These are phyloP conservation scores for Metarhizium rileyi DNA, from an alignment of 2,329 filamentous ascomycete genomes.

Conservation along the genomic window DNA sequence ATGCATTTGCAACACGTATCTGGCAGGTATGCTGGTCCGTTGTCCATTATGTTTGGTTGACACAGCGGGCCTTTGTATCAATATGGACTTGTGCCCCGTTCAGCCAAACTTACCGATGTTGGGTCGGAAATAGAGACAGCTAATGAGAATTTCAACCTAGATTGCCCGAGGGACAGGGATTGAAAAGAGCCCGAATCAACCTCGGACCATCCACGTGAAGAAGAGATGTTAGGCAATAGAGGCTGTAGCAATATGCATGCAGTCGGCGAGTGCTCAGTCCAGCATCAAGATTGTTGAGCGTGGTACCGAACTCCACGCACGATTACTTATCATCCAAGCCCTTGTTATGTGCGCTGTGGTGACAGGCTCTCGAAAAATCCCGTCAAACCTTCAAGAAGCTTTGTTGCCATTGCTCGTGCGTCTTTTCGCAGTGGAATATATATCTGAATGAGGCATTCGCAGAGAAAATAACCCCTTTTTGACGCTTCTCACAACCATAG, in stretches of 20 bases:
- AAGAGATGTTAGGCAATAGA: background rate
- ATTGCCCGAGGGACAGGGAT: background rate
- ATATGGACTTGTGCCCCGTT: background rate
- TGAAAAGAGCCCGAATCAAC: background rate
- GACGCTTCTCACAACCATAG: no score
- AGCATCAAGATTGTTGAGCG: no score
- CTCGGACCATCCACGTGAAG: background rate
- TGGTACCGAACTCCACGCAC: no score
- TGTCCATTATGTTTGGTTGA: background rate
- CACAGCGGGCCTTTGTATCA: background rate
- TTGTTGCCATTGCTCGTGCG: no score
- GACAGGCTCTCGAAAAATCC: no score
- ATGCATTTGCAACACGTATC: background rate
- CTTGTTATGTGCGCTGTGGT: no score
- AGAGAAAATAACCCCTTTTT: no score
- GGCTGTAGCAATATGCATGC: background rate
- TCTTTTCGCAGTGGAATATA: no score
- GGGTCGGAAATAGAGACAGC: background rate
- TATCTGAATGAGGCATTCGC: no score
- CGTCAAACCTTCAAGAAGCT: no score
- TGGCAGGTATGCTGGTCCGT: background rate
- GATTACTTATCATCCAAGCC: no score
- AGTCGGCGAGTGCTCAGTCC: background rate
- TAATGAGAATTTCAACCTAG: background rate
- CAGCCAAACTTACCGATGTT: background rate